A percentile compares a stretch with the other conserved stretches of the same genome.
phyloP scores from a whole-genome alignment of 2,329 filamentous ascomycete genomes.

The Coniella vitis region DNA sequence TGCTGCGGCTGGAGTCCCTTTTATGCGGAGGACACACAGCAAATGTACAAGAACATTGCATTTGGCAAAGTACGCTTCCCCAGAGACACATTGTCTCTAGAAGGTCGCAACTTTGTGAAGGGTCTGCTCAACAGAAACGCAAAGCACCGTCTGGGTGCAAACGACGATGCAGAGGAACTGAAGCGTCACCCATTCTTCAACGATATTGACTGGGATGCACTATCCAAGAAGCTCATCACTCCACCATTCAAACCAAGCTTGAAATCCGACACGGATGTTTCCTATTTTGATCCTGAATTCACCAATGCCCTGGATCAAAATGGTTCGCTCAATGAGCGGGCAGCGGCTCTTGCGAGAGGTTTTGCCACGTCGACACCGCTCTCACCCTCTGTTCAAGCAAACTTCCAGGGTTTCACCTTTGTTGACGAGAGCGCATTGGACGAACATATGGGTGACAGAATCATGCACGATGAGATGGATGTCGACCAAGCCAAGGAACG shows the following conservation, averaged over 20 bases:
- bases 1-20: constrained; percentile 99
- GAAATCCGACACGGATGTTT: constrained; percentile 91
- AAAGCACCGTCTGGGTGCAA: constrained; percentile 86
- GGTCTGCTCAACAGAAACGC: constrained; percentile 94
- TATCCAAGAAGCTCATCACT: constrained; percentile 85
- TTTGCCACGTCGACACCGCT: constrained; percentile 86
- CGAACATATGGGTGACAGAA: constrained; percentile 62
- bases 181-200: constrained; percentile 92
- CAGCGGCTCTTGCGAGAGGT: constrained; percentile 76
- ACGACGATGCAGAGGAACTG: constrained; percentile 84
- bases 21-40: constrained; percentile 97
- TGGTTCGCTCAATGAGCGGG: constrained; percentile 83
- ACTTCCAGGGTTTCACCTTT: constrained; percentile 97
- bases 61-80: constrained; percentile 98
- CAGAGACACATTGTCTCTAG: constrained; percentile 84
- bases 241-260: constrained; percentile 97
- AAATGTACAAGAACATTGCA: constrained; percentile 99
- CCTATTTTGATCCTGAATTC: constrained; percentile 98
- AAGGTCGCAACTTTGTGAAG: constrained; percentile 97
- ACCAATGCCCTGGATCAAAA: constrained; percentile 87
- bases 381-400: constrained; percentile 92
- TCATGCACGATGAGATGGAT: constrained; percentile 54
- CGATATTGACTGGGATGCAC: constrained; percentile 86
- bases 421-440: constrained; percentile 97
- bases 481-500: constrained; percentile 36